Percentiles rank a stretch among this genome's conserved stretches.
Conservation (phyloP, 129 eudicot species). For the Flaveria bidentis region DNA sequence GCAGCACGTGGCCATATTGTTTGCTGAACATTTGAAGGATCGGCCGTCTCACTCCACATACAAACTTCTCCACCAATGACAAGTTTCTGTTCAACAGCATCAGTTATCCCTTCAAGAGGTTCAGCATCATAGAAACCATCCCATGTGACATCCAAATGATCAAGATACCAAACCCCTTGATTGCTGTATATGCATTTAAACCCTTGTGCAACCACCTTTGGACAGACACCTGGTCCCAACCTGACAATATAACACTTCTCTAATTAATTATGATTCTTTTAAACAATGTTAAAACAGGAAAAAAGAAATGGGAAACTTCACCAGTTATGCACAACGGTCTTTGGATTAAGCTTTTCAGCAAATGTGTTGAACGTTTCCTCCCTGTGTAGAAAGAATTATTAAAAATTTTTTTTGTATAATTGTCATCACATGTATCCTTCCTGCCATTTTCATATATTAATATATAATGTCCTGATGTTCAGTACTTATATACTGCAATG, state of each 20-base stretch:
- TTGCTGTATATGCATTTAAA: slow-evolving; percentile 85
- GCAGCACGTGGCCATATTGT: slow-evolving; percentile 99
- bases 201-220: slow-evolving; percentile 83
- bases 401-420: too few relatives aligned
- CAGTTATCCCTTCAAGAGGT: slow-evolving; percentile 73
- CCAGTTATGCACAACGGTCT: slow-evolving; percentile 95
- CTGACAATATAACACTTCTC: slow-evolving; percentile 48
- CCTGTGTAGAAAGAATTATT: slow-evolving; percentile 41
- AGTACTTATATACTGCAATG: neutral
- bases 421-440: neutral
- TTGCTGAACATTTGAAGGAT: slow-evolving; percentile 83
- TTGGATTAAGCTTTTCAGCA: slow-evolving; percentile 64
- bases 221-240: slow-evolving; percentile 88
- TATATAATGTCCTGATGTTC: neutral
- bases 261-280: neutral
- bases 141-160: slow-evolving; percentile 87
- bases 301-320: slow-evolving; percentile 33
- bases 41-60: slow-evolving; percentile 97
- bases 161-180: slow-evolving; percentile 94
- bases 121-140: slow-evolving; percentile 71
- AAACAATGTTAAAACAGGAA: neutral
- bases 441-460: neutral
- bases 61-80: slow-evolving; percentile 94
- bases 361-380: slow-evolving; percentile 91
- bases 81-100: slow-evolving; percentile 54